Evolutionary conservation across 2,329 filamentous ascomycete genomes (phyloP).

Genomic region (Annulohypoxylon truncatum): DNA sequence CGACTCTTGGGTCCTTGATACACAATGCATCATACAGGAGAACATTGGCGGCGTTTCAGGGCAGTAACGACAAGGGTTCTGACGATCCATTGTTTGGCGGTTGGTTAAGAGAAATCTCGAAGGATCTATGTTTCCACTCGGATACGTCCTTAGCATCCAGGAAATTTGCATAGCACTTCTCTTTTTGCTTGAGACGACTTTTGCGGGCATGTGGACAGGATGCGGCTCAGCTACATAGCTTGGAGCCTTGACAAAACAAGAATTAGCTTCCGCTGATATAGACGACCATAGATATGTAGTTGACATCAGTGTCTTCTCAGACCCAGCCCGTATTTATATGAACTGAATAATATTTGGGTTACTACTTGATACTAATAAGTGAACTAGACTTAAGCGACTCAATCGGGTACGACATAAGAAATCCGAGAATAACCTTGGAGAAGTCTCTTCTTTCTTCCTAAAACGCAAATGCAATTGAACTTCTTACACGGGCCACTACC

Average conservation of each 20-base stretch:
- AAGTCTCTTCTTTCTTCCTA: background rate
- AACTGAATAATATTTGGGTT: background rate
- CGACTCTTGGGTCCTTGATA: background rate
- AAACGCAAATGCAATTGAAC: background rate
- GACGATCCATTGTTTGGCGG: conserved; percentile 18
- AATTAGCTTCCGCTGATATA: conserved; percentile 7
- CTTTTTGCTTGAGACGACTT: background rate
- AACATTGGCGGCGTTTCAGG: conserved; percentile 31
- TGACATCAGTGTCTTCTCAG: background rate
- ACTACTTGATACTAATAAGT: background rate
- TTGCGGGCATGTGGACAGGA: background rate
- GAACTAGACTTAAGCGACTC: conserved; percentile 1
- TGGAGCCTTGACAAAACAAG: background rate
- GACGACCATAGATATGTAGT: background rate
- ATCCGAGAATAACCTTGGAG: background rate
- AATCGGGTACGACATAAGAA: background rate
- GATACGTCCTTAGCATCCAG: background rate
- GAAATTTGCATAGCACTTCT: background rate
- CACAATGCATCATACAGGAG: background rate
- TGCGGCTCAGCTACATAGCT: conserved; percentile 9
- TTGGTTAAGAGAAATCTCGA: background rate
- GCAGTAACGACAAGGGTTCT: conserved; percentile 12
- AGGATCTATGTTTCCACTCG: conserved; percentile 2
- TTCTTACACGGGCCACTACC: conserved; percentile 4
- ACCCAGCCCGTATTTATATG: background rate